Evolutionary conservation across 2,329 filamentous ascomycete genomes (phyloP).

Genomic region (Bisporella sp.): DNA sequence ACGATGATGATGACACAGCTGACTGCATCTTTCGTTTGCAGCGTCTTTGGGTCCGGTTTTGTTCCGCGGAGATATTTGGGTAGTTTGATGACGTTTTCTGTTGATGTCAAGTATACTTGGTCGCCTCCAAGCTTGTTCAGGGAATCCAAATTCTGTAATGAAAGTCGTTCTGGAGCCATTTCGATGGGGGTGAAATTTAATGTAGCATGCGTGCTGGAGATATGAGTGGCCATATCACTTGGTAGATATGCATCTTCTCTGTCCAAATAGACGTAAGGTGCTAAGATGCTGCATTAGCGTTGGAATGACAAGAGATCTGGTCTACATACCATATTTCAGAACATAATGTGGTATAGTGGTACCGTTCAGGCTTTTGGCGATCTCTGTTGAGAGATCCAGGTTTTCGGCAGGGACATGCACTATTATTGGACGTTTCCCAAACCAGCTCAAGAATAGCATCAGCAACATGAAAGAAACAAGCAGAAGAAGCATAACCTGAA

Average conservation of each 20-base stretch:
- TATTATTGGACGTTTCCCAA: no score
- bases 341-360: not conserved
- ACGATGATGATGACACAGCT: constrained; percentile 67
- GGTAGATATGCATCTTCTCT: constrained; percentile 39
- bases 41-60: constrained; percentile 39
- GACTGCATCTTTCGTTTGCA: constrained; percentile 34
- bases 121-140: constrained; percentile 32
- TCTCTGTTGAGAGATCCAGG: not conserved
- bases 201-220: constrained; percentile 35
- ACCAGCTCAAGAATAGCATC: not conserved
- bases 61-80: constrained; percentile 40
- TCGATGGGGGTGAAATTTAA: constrained; percentile 32
- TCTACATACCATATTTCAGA: not conserved
- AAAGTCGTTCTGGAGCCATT: constrained; percentile 29
- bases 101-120: constrained; percentile 39
- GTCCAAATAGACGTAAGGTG: constrained; percentile 41
- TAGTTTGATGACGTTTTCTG: constrained; percentile 32
- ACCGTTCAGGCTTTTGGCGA: not conserved
- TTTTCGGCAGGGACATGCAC: not conserved
- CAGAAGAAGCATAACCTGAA: not conserved
- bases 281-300: constrained; percentile 21
- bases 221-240: constrained; percentile 36
- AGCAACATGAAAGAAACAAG: not conserved
- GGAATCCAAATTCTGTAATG: constrained; percentile 36
- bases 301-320: not conserved